Base-by-base conservation (phyloP, 2,329 filamentous ascomycete genomes). In the Alternaria longipes region DNA sequence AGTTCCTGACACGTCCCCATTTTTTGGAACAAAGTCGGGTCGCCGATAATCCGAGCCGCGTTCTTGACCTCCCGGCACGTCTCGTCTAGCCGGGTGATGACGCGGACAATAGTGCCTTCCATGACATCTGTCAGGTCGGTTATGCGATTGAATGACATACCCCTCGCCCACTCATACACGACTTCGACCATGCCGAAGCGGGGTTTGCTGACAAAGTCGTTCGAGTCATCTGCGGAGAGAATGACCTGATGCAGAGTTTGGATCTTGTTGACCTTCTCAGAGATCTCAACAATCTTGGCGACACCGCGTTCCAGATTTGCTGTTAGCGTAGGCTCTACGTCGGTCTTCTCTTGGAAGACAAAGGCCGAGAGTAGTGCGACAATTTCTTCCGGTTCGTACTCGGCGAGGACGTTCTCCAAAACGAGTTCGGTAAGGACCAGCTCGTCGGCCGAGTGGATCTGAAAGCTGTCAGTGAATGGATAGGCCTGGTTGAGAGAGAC, bases 101-200 rank as follows among this genome's bases (percentile, higher is more conserved):
- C 94, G 54, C 95, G 85, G 49, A 99, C 95, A 81, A 99, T 98
- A 0, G 95, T 98, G 1, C 95, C 95, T 80, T 99, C 95, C 72
- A 98, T 88, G 59, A 99, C 94, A 78, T 98, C 94, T 8, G 95
- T 99, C 75, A 99, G 82, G 68, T 94, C 91, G 0, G 94, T 98
- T 69, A 99, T 99, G 67, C 95, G 94, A 81, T 96, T 97, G 85
- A 99, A 99, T 54, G 92, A 94, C 93, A 98, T 98, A 26, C 95
- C 95, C 51, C 93, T 85, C 9, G 95, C 95, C 95, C 95, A 99
- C 79, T 99, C 95, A 77, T 98, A 97, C 34, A 99, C 96, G 0
- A 99, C 95, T 79, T 99, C 95, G 77, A 97, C 93, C 57, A 99
- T 86, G 1, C 94, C 95, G 76, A 99, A 99, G 9, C 94, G 87